A percentile compares a stretch with the other conserved stretches of the same genome.
Evolutionary conservation across 2,329 filamentous ascomycete genomes (phyloP).

Genomic region (Alternaria postmessia): DNA sequence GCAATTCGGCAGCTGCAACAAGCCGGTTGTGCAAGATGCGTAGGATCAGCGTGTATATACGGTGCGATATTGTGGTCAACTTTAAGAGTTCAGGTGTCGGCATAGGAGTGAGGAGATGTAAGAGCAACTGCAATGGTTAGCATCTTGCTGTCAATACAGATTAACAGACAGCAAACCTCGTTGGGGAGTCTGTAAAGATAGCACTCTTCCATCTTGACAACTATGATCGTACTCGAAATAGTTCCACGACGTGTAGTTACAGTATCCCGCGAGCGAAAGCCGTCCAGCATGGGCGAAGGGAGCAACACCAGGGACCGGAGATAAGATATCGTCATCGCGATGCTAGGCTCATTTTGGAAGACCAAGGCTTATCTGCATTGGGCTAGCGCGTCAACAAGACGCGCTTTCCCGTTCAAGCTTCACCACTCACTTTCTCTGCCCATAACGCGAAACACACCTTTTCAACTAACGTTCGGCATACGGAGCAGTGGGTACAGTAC

Average conservation of each 20-base stretch:
- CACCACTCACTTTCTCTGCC: slow-evolving; percentile 24
- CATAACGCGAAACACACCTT: slow-evolving; percentile 12
- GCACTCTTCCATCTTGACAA: slow-evolving; percentile 34
- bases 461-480: neutral
- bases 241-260: neutral
- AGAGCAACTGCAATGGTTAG: slow-evolving; percentile 50
- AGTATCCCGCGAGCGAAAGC: neutral
- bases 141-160: neutral
- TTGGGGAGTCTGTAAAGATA: slow-evolving; percentile 50
- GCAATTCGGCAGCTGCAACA: slow-evolving; percentile 64
- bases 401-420: slow-evolving; percentile 38
- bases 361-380: slow-evolving; percentile 17
- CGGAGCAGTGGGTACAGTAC: neutral
- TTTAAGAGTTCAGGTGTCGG: slow-evolving; percentile 58
- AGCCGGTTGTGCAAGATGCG: slow-evolving; percentile 72
- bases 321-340: slow-evolving; percentile 43
- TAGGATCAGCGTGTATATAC: slow-evolving; percentile 69
- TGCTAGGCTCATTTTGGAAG: slow-evolving; percentile 12
- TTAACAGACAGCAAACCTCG: slow-evolving; percentile 35
- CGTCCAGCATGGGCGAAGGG: slow-evolving; percentile 23
- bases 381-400: slow-evolving; percentile 32
- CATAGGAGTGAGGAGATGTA: slow-evolving; percentile 54
- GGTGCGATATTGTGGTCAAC: slow-evolving; percentile 66
- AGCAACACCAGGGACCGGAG: slow-evolving; percentile 20
- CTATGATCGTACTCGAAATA: neutral